Conservation (phyloP, 1,284 basidiomycete species). For the Cryptococcus sp. region DNA sequence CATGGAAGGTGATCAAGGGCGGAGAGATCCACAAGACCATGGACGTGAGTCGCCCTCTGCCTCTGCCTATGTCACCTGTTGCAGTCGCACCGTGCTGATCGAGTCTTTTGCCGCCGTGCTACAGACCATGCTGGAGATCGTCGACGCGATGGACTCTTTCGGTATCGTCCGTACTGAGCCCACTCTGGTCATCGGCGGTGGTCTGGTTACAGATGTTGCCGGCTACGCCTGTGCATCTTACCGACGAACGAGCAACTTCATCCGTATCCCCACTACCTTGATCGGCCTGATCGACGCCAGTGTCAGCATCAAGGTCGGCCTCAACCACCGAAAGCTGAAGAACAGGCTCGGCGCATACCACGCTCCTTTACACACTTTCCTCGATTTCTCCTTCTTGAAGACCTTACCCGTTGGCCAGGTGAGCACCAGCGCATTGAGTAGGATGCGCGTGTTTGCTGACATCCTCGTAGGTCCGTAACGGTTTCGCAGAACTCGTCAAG, state of each 20-base stretch:
- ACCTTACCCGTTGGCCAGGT: constrained; percentile 54
- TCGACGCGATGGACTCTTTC: constrained; percentile 56
- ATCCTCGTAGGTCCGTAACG: constrained; percentile 48
- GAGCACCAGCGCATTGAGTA: too few relatives aligned
- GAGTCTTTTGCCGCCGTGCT: background rate
- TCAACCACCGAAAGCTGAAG: constrained; percentile 54
- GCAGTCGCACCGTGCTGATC: background rate
- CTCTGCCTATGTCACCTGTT: background rate
- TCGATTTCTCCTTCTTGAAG: constrained; percentile 56
- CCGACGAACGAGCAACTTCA: constrained; percentile 56
- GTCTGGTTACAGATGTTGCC: constrained; percentile 52
- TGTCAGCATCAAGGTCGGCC: constrained; percentile 55
- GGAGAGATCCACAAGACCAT: constrained; percentile 57
- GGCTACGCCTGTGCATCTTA: constrained; percentile 56
- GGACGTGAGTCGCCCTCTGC: constrained; percentile 35
- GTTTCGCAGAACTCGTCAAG: constrained; percentile 57
- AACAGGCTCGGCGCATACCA: constrained; percentile 55
- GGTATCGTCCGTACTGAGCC: constrained; percentile 57
- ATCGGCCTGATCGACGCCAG: constrained; percentile 57
- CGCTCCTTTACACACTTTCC: constrained; percentile 56
- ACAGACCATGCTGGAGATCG: constrained; percentile 54
- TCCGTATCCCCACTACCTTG: constrained; percentile 56
- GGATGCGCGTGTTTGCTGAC: too few relatives aligned
- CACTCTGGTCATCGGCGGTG: constrained; percentile 55
- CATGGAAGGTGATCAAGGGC: constrained; percentile 55